These are phyloP conservation scores for Apostasia ramifera DNA, from an alignment of 106 monocot genomes.

Conservation along the genomic window DNA sequence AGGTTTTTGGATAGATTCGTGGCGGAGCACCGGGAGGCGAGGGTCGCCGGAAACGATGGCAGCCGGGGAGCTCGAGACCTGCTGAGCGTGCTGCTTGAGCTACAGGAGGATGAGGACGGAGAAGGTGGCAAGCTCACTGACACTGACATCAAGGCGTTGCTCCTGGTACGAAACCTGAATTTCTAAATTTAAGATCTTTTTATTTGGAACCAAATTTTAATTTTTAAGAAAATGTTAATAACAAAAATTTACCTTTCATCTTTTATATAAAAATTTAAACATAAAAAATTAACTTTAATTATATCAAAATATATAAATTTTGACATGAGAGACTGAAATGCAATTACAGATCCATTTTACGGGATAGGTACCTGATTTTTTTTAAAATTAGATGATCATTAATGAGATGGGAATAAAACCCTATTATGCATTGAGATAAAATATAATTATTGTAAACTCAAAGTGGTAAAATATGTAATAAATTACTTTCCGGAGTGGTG, in stretches of 20 bases:
- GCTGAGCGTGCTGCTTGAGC: slow-evolving; percentile 20
- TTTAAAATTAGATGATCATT: background rate
- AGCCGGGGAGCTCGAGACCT: slow-evolving; percentile 10
- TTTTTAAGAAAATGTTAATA: too few relatives aligned
- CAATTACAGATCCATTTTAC: too few relatives aligned
- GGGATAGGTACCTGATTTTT: background rate
- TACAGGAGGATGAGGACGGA: slow-evolving; percentile 8
- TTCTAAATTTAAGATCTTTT: too few relatives aligned
- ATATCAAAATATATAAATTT: too few relatives aligned
- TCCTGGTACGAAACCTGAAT: slow-evolving; percentile 20
- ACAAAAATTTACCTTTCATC: too few relatives aligned
- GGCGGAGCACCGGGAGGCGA: slow-evolving; percentile 15
- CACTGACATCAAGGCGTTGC: slow-evolving; percentile 38
- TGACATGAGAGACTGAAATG: too few relatives aligned
- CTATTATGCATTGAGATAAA: too few relatives aligned
- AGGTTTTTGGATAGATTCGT: slow-evolving; percentile 26
- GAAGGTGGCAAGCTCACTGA: slow-evolving; percentile 32
- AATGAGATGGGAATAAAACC: too few relatives aligned
- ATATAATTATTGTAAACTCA: too few relatives aligned
- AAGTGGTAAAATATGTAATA: background rate
- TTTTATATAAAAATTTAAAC: too few relatives aligned
- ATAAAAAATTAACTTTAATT: too few relatives aligned
- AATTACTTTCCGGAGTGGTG: background rate
- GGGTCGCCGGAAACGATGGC: background rate
- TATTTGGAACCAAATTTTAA: too few relatives aligned